phyloP scores from a whole-genome alignment of 2,329 filamentous ascomycete species.

The Bipolaris cookei region DNA sequence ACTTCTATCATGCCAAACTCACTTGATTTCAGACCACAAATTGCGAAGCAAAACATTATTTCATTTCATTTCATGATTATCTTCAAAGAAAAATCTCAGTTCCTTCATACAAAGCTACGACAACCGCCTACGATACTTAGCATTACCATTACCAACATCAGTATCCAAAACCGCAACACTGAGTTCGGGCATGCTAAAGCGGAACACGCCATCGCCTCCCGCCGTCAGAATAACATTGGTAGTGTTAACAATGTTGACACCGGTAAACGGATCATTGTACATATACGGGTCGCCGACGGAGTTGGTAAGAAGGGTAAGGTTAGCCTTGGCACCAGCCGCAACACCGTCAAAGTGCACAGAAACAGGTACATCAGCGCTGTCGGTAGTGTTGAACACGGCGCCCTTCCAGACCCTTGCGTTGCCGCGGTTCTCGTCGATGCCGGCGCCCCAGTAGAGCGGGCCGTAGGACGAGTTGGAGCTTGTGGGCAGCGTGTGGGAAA shows the following conservation, averaged over 20 bases:
- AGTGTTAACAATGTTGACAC: slow-evolving; percentile 52
- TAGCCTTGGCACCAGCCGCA: slow-evolving; percentile 32
- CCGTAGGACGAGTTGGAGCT: slow-evolving; percentile 47
- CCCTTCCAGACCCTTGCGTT: slow-evolving; percentile 53
- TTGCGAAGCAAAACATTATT: no score
- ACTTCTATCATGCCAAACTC: background rate
- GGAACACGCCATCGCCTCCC: slow-evolving; percentile 56
- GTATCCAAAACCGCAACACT: slow-evolving; percentile 63
- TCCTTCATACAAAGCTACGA: background rate
- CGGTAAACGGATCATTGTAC: slow-evolving; percentile 55
- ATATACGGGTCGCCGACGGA: slow-evolving; percentile 47
- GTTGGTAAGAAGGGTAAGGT: slow-evolving; percentile 54
- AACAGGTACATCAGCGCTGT: slow-evolving; percentile 28
- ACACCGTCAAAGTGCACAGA: slow-evolving; percentile 41
- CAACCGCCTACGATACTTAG: background rate
- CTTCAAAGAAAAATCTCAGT: background rate
- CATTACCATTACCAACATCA: slow-evolving; percentile 18
- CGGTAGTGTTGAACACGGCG: slow-evolving; percentile 58
- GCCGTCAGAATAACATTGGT: slow-evolving; percentile 29
- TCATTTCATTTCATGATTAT: background rate
- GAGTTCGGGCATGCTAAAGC: slow-evolving; percentile 61
- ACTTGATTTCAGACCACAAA: no score
- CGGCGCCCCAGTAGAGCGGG: slow-evolving; percentile 56
- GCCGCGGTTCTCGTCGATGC: slow-evolving; percentile 41
- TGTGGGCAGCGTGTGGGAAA: slow-evolving; percentile 54